A percentile compares a stretch with the other conserved stretches of the same genome.
Evolutionary conservation across 108 stramenopile genomes (phyloP).

Genomic region (Fistulifera pelliculosa): DNA sequence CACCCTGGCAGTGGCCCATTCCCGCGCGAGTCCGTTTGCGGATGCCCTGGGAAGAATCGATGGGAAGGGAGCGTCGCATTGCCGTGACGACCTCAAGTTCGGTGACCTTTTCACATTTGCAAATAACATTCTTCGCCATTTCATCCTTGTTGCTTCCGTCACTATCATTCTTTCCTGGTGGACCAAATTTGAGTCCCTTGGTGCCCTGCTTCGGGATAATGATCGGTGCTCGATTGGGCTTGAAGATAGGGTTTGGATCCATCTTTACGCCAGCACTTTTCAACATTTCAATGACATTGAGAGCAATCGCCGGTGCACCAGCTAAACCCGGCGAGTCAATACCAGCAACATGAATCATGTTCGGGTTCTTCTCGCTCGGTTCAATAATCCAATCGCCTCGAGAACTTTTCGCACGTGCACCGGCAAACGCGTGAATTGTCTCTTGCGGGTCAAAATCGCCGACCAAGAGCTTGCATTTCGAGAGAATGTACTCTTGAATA

Average conservation of each 20-base stretch:
- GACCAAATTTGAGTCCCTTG: constrained; percentile 57
- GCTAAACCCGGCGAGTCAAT: constrained; percentile 75
- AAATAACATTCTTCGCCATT: constrained; percentile 66
- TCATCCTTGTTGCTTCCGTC: constrained; percentile 41
- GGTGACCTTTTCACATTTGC: constrained; percentile 77
- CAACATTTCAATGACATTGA: constrained; percentile 57
- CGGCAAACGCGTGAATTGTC: constrained; percentile 63
- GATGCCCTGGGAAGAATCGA: constrained; percentile 68
- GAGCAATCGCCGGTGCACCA: constrained; percentile 70
- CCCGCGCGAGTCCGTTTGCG: constrained; percentile 68
- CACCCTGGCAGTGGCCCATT: constrained; percentile 71
- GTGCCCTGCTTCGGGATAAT: constrained; percentile 64
- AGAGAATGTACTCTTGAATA: constrained; percentile 65
- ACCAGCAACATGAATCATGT: constrained; percentile 71
- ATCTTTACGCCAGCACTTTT: constrained; percentile 41
- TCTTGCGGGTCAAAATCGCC: constrained; percentile 60
- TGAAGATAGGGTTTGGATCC: constrained; percentile 42
- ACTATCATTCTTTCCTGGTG: constrained; percentile 53
- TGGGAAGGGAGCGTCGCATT: constrained; percentile 53
- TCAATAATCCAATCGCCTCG: constrained; percentile 84
- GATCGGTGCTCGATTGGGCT: constrained; percentile 70
- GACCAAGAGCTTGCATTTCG: constrained; percentile 63
- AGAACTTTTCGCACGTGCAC: constrained; percentile 57
- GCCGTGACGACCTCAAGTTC: constrained; percentile 71
- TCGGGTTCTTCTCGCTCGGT: constrained; percentile 33